Conservation (phyloP, 768 basidiomycete genomes). For the Mycena haematopus region DNA sequence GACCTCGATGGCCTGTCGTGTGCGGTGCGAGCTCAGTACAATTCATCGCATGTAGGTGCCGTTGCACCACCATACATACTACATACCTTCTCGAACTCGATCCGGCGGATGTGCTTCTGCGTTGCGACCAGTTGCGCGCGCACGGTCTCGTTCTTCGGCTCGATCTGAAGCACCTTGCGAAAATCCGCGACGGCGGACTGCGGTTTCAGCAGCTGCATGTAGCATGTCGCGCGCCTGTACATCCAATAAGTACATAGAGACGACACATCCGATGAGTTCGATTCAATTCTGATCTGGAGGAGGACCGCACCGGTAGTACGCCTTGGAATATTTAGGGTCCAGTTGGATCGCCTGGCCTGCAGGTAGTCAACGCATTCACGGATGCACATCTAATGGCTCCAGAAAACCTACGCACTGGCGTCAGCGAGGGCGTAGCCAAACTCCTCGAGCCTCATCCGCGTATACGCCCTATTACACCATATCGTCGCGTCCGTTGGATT, state of each 20-base stretch:
- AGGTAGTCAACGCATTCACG: constrained; percentile 16
- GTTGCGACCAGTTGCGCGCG: constrained; percentile 84
- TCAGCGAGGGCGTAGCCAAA: constrained; percentile 91
- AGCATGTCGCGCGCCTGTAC: constrained; percentile 82
- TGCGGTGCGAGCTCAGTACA: constrained; percentile 7
- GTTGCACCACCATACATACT: not conserved
- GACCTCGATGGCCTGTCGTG: constrained; percentile 81
- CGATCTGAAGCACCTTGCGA: constrained; percentile 80
- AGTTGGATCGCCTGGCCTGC: constrained; percentile 85
- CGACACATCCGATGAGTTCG: too few species aligned
- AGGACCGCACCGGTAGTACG: constrained; percentile 76
- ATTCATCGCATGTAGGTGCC: not conserved
- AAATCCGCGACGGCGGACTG: constrained; percentile 89
- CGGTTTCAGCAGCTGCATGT: constrained; percentile 88
- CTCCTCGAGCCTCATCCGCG: constrained; percentile 91
- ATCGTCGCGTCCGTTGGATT: constrained; percentile 89
- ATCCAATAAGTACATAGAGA: not conserved
- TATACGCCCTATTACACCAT: constrained; percentile 94
- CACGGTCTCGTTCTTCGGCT: constrained; percentile 86
- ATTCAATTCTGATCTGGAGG: not conserved
- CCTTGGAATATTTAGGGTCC: constrained; percentile 91
- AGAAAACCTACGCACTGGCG: constrained; percentile 64
- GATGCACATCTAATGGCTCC: not conserved
- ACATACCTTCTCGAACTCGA: constrained; percentile 91
- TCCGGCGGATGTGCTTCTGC: constrained; percentile 87